Evolutionary conservation across 192 early-diverging fungal species (phyloP).

Genomic region (Allomyces macrogynus): DNA sequence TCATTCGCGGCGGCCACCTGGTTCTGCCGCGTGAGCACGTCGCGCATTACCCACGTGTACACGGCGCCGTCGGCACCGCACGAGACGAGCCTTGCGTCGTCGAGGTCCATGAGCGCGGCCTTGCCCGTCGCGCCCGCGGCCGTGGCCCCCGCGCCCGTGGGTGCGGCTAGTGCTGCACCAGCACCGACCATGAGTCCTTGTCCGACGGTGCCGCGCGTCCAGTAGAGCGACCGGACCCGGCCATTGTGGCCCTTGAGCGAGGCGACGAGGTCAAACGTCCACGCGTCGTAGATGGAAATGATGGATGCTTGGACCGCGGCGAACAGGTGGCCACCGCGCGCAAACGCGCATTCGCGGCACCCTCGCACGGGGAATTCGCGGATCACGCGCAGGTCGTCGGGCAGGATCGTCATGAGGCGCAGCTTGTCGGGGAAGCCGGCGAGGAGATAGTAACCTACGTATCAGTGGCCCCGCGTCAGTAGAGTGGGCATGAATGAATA

Average conservation of each 20-base stretch:
- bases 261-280: slow-evolving; percentile 28
- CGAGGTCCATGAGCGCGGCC: slow-evolving; percentile 1
- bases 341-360: slow-evolving; percentile 34
- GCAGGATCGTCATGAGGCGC: slow-evolving; percentile 28
- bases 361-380: slow-evolving; percentile 28
- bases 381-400: slow-evolving; percentile 29
- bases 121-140: neutral
- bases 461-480: too few species aligned
- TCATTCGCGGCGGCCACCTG: neutral
- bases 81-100: slow-evolving; percentile 25
- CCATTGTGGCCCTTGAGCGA: slow-evolving; percentile 37
- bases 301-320: slow-evolving; percentile 30
- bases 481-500: neutral
- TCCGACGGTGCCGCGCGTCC: slow-evolving; percentile 10
- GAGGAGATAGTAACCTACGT: slow-evolving; percentile 14
- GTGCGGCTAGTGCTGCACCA: neutral
- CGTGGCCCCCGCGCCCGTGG: neutral
- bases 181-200: too few species aligned
- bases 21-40: neutral
- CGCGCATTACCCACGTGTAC: slow-evolving; percentile 24
- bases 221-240: slow-evolving; percentile 24
- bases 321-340: slow-evolving; percentile 32
- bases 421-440: slow-evolving; percentile 38
- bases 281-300: slow-evolving; percentile 27
- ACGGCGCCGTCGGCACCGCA: slow-evolving; percentile 37